phyloP scores from a whole-genome alignment of 140 eudicot genomes.

The Artemisia princeps region DNA sequence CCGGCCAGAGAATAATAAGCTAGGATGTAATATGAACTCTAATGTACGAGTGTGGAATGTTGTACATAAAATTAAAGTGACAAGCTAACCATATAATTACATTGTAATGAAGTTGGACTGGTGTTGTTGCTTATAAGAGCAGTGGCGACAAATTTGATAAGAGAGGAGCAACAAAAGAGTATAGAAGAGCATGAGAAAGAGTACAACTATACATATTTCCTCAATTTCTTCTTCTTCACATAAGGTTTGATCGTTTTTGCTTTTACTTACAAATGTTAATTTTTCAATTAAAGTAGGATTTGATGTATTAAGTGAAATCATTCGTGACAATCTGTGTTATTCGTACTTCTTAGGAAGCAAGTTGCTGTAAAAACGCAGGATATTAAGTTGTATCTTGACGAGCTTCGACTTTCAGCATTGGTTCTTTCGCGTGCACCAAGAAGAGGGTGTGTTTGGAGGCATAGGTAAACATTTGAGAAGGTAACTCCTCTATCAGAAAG shows the following conservation, averaged over 20 bases:
- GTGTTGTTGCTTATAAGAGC: no score
- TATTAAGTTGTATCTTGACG: constrained; percentile 36
- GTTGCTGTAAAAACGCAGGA: constrained; percentile 45
- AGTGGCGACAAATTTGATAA: no score
- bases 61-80: no score
- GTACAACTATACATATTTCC: no score
- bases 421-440: constrained; percentile 77
- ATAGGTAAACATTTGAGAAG: constrained; percentile 48
- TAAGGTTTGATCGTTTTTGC: neutral
- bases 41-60: no score
- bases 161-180: no score
- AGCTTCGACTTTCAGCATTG: constrained; percentile 51
- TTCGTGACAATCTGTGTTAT: neutral
- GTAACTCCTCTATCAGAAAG: constrained; percentile 20
- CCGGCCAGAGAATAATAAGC: no score
- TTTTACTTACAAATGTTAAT: neutral
- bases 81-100: no score
- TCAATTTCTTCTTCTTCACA: no score
- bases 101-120: no score
- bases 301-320: constrained; percentile 4
- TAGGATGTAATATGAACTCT: no score
- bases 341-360: constrained; percentile 40
- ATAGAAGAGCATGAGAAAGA: no score
- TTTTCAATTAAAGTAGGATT: neutral
- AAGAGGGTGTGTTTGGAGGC: constrained; percentile 83